Conservation (phyloP, 352 stramenopile genomes). For the Globisporangium solare region DNA sequence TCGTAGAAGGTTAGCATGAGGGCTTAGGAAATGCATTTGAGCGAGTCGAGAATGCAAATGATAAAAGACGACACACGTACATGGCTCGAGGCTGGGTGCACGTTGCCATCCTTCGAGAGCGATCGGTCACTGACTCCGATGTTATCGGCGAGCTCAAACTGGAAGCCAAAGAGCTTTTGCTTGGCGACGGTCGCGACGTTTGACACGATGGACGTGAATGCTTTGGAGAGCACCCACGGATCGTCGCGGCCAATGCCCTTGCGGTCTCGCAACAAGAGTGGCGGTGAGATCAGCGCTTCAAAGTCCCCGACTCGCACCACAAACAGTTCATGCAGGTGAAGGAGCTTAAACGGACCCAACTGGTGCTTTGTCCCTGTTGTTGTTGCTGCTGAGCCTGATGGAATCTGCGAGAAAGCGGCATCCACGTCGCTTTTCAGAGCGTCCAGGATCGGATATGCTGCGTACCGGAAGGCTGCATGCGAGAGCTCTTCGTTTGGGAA, state of each 20-base stretch:
- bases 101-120: constrained; percentile 69
- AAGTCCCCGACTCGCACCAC: constrained; percentile 23
- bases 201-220: constrained; percentile 31
- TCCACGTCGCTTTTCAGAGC: constrained; percentile 45
- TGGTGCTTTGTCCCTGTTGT: constrained; percentile 12
- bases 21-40: no score
- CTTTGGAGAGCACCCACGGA: constrained; percentile 55
- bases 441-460: constrained; percentile 47
- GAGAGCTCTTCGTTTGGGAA: constrained; percentile 61
- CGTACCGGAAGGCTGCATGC: constrained; percentile 56
- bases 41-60: not conserved
- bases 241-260: constrained; percentile 59
- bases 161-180: constrained; percentile 56
- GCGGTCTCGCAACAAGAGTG: constrained; percentile 58
- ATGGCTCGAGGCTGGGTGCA: constrained; percentile 71
- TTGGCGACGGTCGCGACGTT: constrained; percentile 45
- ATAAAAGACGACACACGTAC: constrained; percentile 38
- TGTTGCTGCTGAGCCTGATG: constrained; percentile 4
- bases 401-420: constrained; percentile 14
- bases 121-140: constrained; percentile 35
- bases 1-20: not conserved
- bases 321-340: constrained; percentile 55
- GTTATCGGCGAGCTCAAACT: constrained; percentile 54
- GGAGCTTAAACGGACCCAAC: constrained; percentile 47
- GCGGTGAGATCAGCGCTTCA: constrained; percentile 39